Evolutionary conservation across 192 early-diverging fungal genomes (phyloP).

Genomic region (Coemansia sp.): DNA sequence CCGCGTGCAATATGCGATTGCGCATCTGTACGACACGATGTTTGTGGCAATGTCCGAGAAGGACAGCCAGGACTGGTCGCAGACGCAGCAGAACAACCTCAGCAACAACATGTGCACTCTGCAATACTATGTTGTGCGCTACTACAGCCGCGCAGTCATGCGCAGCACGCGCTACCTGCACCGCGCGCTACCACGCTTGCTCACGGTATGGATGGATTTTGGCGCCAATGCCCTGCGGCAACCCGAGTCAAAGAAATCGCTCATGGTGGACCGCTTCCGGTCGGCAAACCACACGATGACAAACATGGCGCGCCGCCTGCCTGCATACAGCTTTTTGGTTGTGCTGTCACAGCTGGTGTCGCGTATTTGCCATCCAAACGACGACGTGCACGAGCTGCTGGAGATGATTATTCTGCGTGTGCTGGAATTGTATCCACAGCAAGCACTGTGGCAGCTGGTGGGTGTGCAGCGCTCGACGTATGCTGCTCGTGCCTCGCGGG

Average conservation of each 20-base stretch:
- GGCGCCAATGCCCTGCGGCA: conserved; percentile 39
- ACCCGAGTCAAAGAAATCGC: conserved; percentile 40
- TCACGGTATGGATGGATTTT: conserved; percentile 83
- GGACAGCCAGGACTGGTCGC: conserved; percentile 4
- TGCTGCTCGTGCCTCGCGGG: conserved; percentile 57
- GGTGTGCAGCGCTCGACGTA: conserved; percentile 67
- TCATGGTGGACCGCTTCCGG: conserved; percentile 46
- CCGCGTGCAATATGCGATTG: conserved; percentile 41
- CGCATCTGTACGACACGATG: conserved; percentile 33
- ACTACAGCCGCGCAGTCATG: conserved; percentile 54
- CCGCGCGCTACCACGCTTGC: conserved; percentile 75
- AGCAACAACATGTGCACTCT: conserved; percentile 24
- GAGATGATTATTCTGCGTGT: conserved; percentile 68
- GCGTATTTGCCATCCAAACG: conserved; percentile 72
- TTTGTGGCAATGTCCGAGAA: conserved; percentile 21
- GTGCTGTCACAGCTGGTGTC: conserved; percentile 86
- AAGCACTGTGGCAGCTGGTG: conserved; percentile 84
- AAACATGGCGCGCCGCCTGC: conserved; percentile 57
- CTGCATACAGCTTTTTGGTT: conserved; percentile 68
- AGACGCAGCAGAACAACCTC: conserved; percentile 21
- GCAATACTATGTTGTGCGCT: conserved; percentile 44
- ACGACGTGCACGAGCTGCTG: conserved; percentile 60
- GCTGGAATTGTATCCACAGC: conserved; percentile 71
- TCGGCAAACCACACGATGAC: conserved; percentile 52
- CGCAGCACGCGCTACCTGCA: conserved; percentile 76